A percentile compares a stretch with the other conserved stretches of the same genome.
These are phyloP conservation scores for Kurtzmaniella natalensis DNA, from an alignment of 1,139 yeast genomes.

Conservation along the genomic window DNA sequence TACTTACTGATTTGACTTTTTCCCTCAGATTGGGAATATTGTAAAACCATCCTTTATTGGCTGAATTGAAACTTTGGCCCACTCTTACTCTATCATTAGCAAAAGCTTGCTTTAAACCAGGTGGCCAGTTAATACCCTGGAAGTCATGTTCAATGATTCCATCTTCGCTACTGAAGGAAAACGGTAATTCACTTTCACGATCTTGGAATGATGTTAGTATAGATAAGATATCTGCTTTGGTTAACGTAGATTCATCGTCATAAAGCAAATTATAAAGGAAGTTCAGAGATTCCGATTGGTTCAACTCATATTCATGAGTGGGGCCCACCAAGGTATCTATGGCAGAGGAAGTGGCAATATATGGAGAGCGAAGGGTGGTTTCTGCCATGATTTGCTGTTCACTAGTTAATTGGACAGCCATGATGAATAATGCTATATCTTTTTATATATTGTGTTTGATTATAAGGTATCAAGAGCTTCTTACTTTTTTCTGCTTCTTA, in stretches of 20 bases:
- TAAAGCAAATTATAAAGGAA: slow-evolving; percentile 38
- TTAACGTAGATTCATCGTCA: slow-evolving; percentile 31
- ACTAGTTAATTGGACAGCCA: slow-evolving; percentile 5
- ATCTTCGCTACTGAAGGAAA: slow-evolving; percentile 14
- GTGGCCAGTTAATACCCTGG: slow-evolving; percentile 40
- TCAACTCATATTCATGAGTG: slow-evolving; percentile 34
- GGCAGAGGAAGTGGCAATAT: background rate
- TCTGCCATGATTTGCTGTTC: slow-evolving; percentile 2
- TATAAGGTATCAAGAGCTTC: no score
- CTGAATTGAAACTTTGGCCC: slow-evolving; percentile 20
- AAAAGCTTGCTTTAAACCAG: slow-evolving; percentile 28
- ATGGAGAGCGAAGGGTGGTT: background rate
- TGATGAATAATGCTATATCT: no score
- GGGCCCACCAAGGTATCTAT: background rate
- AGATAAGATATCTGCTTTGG: slow-evolving; percentile 34
- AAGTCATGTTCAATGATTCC: slow-evolving; percentile 16
- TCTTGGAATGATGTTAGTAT: slow-evolving; percentile 33
- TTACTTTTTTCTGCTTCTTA: no score
- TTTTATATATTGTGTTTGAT: no score
- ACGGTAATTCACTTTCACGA: slow-evolving; percentile 33
- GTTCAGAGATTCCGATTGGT: slow-evolving; percentile 38
- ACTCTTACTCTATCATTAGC: slow-evolving; percentile 30
- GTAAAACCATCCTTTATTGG: slow-evolving; percentile 28
- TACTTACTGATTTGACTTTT: slow-evolving; percentile 31
- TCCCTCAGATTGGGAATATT: slow-evolving; percentile 34